Conservation (phyloP, 305 asterid species). For the Fraxinus ornus region DNA sequence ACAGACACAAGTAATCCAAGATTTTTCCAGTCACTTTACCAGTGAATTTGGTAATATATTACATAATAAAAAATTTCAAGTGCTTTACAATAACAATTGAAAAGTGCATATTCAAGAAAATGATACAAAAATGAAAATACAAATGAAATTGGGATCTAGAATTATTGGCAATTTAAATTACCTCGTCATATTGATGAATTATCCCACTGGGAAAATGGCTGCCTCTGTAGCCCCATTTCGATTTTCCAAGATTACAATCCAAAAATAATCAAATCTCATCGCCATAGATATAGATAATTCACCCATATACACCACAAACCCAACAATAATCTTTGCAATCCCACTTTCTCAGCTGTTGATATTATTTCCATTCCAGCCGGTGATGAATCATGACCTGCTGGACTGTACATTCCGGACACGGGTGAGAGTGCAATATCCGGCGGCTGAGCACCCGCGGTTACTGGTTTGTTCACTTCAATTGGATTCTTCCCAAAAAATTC, state of each 20-base stretch:
- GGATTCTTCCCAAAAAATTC: conserved; percentile 67
- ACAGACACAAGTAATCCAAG: not conserved
- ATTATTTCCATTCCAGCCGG: conserved; percentile 34
- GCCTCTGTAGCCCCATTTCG: not conserved
- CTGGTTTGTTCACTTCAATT: conserved; percentile 36
- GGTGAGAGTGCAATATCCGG: conserved; percentile 49
- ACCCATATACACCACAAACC: conserved; percentile 39
- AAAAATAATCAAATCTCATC: conserved; percentile 19
- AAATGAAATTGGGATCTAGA: conserved; percentile 12
- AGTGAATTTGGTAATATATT: conserved; percentile 15
- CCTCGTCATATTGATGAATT: not conserved
- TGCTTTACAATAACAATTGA: conserved; percentile 24
- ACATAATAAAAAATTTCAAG: conserved; percentile 2
- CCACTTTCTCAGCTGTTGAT: conserved; percentile 19
- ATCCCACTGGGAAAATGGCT: not conserved
- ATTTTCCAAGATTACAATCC: not conserved
- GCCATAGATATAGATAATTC: conserved; percentile 5
- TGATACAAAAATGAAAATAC: not conserved
- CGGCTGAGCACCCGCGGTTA: conserved; percentile 44
- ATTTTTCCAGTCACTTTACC: not conserved
- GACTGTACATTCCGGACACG: conserved; percentile 28
- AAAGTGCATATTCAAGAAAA: conserved; percentile 23
- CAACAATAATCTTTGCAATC: conserved; percentile 22
- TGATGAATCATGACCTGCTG: conserved; percentile 31
- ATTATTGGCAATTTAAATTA: not conserved